Conservation (phyloP, 208 protist genomes). For the Borovskyia barvae region DNA sequence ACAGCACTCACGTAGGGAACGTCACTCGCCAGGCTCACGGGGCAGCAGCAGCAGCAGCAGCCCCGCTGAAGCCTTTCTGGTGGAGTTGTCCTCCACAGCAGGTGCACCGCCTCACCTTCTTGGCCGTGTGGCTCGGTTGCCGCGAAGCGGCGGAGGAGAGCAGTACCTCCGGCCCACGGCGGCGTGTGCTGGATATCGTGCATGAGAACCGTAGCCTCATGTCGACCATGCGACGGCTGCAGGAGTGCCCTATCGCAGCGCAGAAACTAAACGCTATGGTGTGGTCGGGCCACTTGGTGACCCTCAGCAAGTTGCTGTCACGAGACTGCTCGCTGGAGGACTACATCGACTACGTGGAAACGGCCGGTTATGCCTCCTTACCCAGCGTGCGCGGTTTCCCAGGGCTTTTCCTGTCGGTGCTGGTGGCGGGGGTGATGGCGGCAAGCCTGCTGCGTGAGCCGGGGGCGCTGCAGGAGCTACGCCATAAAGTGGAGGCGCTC, state of each 20-base stretch:
- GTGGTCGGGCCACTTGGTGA: conserved; percentile 66
- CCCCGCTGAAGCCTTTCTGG: conserved; percentile 38
- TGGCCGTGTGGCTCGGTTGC: conserved; percentile 48
- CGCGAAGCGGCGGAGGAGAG: conserved; percentile 44
- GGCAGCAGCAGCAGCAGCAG: not conserved
- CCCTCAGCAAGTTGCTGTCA: conserved; percentile 55
- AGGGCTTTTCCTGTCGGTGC: conserved; percentile 35
- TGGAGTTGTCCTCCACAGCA: conserved; percentile 61
- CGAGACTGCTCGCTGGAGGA: conserved; percentile 55
- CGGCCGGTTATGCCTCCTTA: conserved; percentile 32
- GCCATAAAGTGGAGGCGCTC: conserved; percentile 59
- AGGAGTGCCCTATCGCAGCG: conserved; percentile 29
- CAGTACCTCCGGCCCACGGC: conserved; percentile 34
- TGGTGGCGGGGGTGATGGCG: conserved; percentile 22
- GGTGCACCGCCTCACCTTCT: conserved; percentile 56
- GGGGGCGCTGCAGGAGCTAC: conserved; percentile 36
- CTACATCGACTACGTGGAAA: conserved; percentile 63
- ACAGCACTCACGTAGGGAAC: conserved; percentile 7
- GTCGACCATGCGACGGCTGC: conserved; percentile 28
- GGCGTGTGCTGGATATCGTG: conserved; percentile 39
- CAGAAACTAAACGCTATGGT: conserved; percentile 28
- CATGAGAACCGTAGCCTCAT: conserved; percentile 50
- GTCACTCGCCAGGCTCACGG: conserved; percentile 9
- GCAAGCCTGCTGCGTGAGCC: conserved; percentile 24
- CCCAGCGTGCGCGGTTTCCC: conserved; percentile 29